phyloP scores from a whole-genome alignment of 495 filamentous ascomycete genomes.

The Filosporella fistucella region DNA sequence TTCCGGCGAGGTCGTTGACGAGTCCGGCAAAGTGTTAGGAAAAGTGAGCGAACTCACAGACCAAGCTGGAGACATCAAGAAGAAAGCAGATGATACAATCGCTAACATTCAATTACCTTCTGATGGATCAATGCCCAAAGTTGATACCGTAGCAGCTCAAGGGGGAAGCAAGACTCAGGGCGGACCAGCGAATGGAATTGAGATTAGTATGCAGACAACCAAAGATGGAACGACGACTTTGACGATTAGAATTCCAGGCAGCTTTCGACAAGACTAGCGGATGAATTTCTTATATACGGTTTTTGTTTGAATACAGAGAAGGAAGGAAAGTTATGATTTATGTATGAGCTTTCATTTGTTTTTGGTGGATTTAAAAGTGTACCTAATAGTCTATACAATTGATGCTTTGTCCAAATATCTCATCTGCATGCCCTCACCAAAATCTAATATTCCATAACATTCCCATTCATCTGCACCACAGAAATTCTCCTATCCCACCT shows the following conservation, averaged over 20 bases:
- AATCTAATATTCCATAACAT: too few relatives aligned
- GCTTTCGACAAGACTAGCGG: slow-evolving; percentile 8
- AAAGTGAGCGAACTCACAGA: slow-evolving; percentile 1
- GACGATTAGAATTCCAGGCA: slow-evolving; percentile 15
- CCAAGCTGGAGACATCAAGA: background rate
- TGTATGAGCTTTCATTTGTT: too few relatives aligned
- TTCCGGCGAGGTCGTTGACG: slow-evolving; percentile 25
- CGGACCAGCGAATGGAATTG: slow-evolving; percentile 6
- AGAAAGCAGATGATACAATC: background rate
- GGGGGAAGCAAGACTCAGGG: background rate
- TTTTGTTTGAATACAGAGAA: too few relatives aligned
- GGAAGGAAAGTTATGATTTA: too few relatives aligned
- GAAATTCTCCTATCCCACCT: too few relatives aligned
- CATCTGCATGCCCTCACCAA: too few relatives aligned
- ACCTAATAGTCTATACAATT: too few relatives aligned
- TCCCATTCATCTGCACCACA: too few relatives aligned
- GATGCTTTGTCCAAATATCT: too few relatives aligned
- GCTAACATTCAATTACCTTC: background rate
- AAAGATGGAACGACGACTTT: slow-evolving; percentile 19
- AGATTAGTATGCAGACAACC: slow-evolving; percentile 17
- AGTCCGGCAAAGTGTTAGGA: background rate
- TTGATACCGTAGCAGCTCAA: slow-evolving; percentile 2
- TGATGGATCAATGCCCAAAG: too few relatives aligned
- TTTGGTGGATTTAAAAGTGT: too few relatives aligned
- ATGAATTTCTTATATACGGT: too few relatives aligned